Percentiles rank a stretch among this genome's conserved stretches.
These are phyloP conservation scores for Symmetrospora coprosmae DNA, from an alignment of 768 basidiomycete species.

Conservation along the genomic window DNA sequence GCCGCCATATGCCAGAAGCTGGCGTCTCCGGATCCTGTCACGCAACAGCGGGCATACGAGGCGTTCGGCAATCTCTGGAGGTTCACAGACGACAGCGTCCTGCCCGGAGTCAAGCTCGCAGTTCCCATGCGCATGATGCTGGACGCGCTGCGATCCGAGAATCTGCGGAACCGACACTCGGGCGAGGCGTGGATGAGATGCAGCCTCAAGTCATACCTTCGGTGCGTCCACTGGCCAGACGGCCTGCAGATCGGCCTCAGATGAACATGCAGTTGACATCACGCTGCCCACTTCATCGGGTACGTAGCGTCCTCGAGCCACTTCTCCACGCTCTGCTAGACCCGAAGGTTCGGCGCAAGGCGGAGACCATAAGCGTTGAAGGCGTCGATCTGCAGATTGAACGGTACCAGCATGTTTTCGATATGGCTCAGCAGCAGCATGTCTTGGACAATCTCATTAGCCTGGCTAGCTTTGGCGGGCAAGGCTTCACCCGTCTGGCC, in stretches of 20 bases:
- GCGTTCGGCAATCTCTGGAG: slow-evolving; percentile 90
- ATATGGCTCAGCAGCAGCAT: slow-evolving; percentile 58
- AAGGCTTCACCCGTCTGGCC: slow-evolving; percentile 66
- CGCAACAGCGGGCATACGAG: slow-evolving; percentile 53
- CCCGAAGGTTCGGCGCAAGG: slow-evolving; percentile 48
- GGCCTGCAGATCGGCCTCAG: slow-evolving; percentile 3
- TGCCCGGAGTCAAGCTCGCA: slow-evolving; percentile 70
- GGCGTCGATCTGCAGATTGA: slow-evolving; percentile 56
- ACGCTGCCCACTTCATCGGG: no score
- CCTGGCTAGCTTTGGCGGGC: slow-evolving; percentile 72
- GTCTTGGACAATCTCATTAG: slow-evolving; percentile 62
- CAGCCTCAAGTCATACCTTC: slow-evolving; percentile 73
- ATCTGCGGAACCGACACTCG: slow-evolving; percentile 57
- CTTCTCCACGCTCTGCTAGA: slow-evolving; percentile 63
- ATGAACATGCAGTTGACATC: no score
- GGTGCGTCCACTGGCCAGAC: slow-evolving; percentile 49
- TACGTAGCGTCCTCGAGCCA: slow-evolving; percentile 68
- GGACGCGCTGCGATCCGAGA: slow-evolving; percentile 62
- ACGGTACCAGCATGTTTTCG: slow-evolving; percentile 58
- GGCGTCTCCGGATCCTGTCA: slow-evolving; percentile 44
- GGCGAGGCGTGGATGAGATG: slow-evolving; percentile 98
- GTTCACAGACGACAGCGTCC: slow-evolving; percentile 60
- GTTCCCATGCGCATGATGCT: slow-evolving; percentile 76
- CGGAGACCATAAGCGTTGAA: slow-evolving; percentile 45
- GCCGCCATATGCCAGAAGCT: slow-evolving; percentile 63